These are phyloP conservation scores for Clonostachys byssicola DNA, from an alignment of 2,329 filamentous ascomycete species.

Conservation along the genomic window DNA sequence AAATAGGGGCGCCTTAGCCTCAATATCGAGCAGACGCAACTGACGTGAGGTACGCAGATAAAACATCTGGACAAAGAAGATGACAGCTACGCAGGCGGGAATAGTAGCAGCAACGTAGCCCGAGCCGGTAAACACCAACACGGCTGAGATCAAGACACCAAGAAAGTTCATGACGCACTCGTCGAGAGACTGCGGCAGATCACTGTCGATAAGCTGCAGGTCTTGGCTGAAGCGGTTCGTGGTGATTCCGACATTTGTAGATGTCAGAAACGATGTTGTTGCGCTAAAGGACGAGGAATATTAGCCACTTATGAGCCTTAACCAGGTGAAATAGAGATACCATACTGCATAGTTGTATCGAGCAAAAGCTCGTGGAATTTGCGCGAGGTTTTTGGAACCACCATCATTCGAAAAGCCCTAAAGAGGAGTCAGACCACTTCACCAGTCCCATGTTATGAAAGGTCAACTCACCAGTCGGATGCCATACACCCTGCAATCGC, in stretches of 20 bases:
- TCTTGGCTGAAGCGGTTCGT: constrained; percentile 34
- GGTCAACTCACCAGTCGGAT: too few relatives aligned
- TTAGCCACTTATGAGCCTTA: too few relatives aligned
- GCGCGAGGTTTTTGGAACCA: too few relatives aligned
- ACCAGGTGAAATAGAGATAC: too few relatives aligned
- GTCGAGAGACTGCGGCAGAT: constrained; percentile 14
- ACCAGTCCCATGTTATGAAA: too few relatives aligned
- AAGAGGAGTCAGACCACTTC: too few relatives aligned
- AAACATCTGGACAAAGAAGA: constrained; percentile 11
- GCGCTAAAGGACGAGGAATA: constrained; percentile 8
- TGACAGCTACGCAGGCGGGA: constrained; percentile 18
- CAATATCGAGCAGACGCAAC: constrained; percentile 47
- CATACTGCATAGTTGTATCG: too few relatives aligned
- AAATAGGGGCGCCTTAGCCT: constrained; percentile 42
- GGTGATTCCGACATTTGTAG: constrained; percentile 24
- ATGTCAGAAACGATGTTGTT: constrained; percentile 24
- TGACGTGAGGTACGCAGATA: constrained; percentile 47
- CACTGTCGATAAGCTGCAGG: constrained; percentile 28
- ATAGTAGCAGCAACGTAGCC: constrained; percentile 32
- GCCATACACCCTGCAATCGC: too few relatives aligned
- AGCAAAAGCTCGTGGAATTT: too few relatives aligned
- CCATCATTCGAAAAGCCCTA: too few relatives aligned
- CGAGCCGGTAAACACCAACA: background rate
- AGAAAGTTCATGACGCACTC: constrained; percentile 8
- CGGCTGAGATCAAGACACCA: constrained; percentile 9